Evolutionary conservation across 495 filamentous ascomycete species (phyloP).

Genomic region (Hypoxylon lienhwacheense): DNA sequence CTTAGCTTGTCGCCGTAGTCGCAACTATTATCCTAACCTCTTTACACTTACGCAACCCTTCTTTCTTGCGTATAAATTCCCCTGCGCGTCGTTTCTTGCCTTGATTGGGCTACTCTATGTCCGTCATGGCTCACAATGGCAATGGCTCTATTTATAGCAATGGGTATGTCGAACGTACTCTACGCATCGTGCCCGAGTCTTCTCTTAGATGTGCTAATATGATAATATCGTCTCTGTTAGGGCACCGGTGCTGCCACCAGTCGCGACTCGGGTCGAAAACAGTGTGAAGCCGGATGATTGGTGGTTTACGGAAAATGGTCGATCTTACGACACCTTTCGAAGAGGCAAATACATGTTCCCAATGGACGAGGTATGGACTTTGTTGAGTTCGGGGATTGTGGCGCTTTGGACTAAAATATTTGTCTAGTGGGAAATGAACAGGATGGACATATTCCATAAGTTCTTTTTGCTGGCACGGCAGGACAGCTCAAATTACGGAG

Average conservation of each 20-base stretch:
- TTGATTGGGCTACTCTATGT: constrained; percentile 23
- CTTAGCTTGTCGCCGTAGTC: constrained; percentile 19
- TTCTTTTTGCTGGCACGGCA: constrained; percentile 68
- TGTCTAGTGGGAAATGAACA: constrained; percentile 65
- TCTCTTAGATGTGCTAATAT: constrained; percentile 23
- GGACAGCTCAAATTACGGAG: constrained; percentile 49
- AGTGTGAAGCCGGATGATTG: constrained; percentile 36
- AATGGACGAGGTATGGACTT: constrained; percentile 58
- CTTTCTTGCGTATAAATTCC: constrained; percentile 14
- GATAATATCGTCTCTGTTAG: not conserved
- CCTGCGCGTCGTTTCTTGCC: constrained; percentile 23
- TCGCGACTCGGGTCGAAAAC: constrained; percentile 32
- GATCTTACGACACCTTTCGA: constrained; percentile 58
- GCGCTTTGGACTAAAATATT: constrained; percentile 28
- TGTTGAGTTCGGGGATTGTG: not conserved
- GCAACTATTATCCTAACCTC: constrained; percentile 14
- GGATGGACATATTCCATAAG: constrained; percentile 78
- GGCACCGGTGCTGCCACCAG: constrained; percentile 10
- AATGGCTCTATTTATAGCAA: constrained; percentile 33
- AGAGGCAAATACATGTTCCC: constrained; percentile 64
- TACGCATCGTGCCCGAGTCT: constrained; percentile 14
- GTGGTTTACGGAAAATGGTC: constrained; percentile 58
- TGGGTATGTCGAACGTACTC: constrained; percentile 21
- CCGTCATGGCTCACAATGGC: constrained; percentile 36
- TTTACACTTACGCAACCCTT: not conserved